phyloP scores from a whole-genome alignment of 2,329 filamentous ascomycete species.

The Aspergillus piperis region DNA sequence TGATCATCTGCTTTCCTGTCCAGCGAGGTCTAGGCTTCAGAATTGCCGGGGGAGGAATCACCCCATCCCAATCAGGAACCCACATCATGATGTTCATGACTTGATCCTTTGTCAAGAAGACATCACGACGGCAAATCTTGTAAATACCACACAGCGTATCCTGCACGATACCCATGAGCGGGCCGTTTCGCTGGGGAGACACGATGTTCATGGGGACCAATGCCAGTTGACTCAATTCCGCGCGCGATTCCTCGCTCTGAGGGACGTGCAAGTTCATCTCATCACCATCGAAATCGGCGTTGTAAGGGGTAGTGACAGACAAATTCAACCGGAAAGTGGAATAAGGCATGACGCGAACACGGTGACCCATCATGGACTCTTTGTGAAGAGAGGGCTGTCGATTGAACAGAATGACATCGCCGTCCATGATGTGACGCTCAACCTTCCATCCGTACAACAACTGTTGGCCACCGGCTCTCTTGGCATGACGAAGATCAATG shows the following conservation, averaged over 20 bases:
- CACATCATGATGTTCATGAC: slow-evolving; percentile 98
- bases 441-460: slow-evolving; percentile 98
- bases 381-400: slow-evolving; percentile 99
- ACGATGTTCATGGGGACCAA: slow-evolving; percentile 99
- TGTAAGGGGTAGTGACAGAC: slow-evolving; percentile 97
- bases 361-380: slow-evolving; percentile 99
- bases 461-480: slow-evolving; percentile 75
- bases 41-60: slow-evolving; percentile 91
- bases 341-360: slow-evolving; percentile 96
- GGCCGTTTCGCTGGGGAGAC: slow-evolving; percentile 93
- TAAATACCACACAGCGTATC: slow-evolving; percentile 95
- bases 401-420: slow-evolving; percentile 99
- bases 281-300: slow-evolving; percentile 99
- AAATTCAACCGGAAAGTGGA: slow-evolving; percentile 97
- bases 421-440: slow-evolving; percentile 91
- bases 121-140: slow-evolving; percentile 92
- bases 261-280: slow-evolving; percentile 99
- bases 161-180: slow-evolving; percentile 99
- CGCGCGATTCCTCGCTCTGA: slow-evolving; percentile 93
- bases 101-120: slow-evolving; percentile 84
- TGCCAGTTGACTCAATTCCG: slow-evolving; percentile 90
- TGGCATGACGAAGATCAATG: slow-evolving; percentile 92
- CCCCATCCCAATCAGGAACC: slow-evolving; percentile 96
- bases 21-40: slow-evolving; percentile 87
- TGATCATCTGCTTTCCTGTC: slow-evolving; percentile 98